A percentile compares a stretch with the other conserved stretches of the same genome.
Conservation (phyloP, 2,329 filamentous ascomycete genomes). For the Penicillium sp. region DNA sequence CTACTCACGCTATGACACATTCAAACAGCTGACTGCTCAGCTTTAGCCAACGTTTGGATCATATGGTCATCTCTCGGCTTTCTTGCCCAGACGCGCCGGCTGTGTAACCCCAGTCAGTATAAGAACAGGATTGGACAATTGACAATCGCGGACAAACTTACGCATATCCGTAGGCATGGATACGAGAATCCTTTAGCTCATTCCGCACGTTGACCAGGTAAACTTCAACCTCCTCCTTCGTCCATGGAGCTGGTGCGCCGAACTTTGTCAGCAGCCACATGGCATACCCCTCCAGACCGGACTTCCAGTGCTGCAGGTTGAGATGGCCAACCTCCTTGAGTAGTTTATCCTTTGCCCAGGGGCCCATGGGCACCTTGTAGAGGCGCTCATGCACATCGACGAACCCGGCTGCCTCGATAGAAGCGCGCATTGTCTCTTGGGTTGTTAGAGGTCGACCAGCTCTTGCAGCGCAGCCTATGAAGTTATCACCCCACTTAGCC, state of each 20-base stretch:
- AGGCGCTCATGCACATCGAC: constrained; percentile 2
- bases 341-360: background rate
- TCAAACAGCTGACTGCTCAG: background rate
- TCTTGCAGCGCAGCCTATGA: background rate
- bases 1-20: background rate
- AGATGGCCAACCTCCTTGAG: constrained; percentile 2
- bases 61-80: constrained; percentile 3
- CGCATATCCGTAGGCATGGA: constrained; percentile 1
- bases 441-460: background rate
- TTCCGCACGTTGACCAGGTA: constrained; percentile 5
- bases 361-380: constrained; percentile 3
- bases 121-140: background rate
- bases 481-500: background rate
- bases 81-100: background rate
- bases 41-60: background rate
- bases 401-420: constrained; percentile 1
- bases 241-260: constrained; percentile 5
- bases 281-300: constrained; percentile 2
- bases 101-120: background rate
- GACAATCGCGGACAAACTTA: background rate
- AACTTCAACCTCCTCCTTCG: constrained; percentile 4
- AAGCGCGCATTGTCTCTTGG: background rate
- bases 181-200: constrained; percentile 1
- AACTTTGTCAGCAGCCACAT: constrained; percentile 12
- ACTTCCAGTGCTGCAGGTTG: constrained; percentile 1